These are phyloP conservation scores for Trichocladium antarcticum DNA, from an alignment of 495 filamentous ascomycete species.

Conservation along the genomic window DNA sequence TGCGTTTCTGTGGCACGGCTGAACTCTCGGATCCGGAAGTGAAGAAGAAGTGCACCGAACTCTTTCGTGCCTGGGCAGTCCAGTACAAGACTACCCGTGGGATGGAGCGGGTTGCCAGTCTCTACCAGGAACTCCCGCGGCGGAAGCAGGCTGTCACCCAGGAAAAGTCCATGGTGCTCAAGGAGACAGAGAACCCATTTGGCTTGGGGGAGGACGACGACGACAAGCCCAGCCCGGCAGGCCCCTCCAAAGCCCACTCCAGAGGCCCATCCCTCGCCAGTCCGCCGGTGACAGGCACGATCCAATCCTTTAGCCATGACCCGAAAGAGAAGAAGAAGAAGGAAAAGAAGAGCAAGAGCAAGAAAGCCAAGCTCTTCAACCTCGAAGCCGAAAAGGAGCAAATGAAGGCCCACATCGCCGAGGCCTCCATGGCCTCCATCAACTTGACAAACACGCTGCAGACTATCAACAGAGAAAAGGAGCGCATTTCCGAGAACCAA, in stretches of 20 bases:
- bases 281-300: slow-evolving; percentile 15
- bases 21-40: slow-evolving; percentile 76
- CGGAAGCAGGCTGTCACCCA: slow-evolving; percentile 50
- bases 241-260: slow-evolving; percentile 21
- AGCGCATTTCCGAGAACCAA: slow-evolving; percentile 75
- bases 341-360: slow-evolving; percentile 34
- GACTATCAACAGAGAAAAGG: slow-evolving; percentile 78
- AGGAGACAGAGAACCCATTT: slow-evolving; percentile 58
- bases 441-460: slow-evolving; percentile 85
- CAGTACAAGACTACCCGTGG: slow-evolving; percentile 74
- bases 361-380: slow-evolving; percentile 56
- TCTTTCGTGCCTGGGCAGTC: slow-evolving; percentile 81
- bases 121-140: slow-evolving; percentile 59
- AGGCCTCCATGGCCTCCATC: slow-evolving; percentile 75
- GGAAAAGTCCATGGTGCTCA: slow-evolving; percentile 67
- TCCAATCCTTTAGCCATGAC: slow-evolving; percentile 27
- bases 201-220: slow-evolving; percentile 52
- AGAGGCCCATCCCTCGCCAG: slow-evolving; percentile 19
- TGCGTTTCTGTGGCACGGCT: slow-evolving; percentile 79
- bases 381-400: slow-evolving; percentile 78
- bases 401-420: slow-evolving; percentile 72
- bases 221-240: background rate
- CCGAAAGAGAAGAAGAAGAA: slow-evolving; percentile 40
- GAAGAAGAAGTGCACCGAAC: slow-evolving; percentile 67
- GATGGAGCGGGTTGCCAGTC: slow-evolving; percentile 61